Evolutionary conservation across 257 asterid genomes (phyloP), one percentile per base, ranked within the genome.

Genomic region (Gardenia jasminoides): DNA sequence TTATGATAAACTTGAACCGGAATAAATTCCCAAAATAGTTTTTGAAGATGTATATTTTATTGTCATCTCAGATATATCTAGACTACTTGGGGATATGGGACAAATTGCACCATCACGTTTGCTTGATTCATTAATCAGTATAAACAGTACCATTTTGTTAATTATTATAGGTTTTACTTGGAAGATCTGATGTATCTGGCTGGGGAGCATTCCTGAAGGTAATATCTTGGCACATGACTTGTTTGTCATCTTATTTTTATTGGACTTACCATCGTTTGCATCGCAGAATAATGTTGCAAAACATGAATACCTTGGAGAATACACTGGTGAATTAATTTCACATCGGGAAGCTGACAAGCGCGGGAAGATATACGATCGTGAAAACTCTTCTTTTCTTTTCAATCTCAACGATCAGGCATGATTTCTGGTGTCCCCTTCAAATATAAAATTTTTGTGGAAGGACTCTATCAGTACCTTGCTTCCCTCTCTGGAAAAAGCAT

Each of bases 171-270:
- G 96, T 96, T 84, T 86, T 93, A 84, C 90, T 96, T 78, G 99
- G 99, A 65, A 85, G 92, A 85, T 96, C 99, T 71, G 97, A 96
- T 74, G 83, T 93, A 50, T 93, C 98, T 86, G 99, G 99, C 75
- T 93, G 99, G 98, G 99, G 99, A 77, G 99, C 99, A 72, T 96
- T 96, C 91, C 81, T 96, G 90, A 93, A 96, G 98, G 99, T 93
- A 89, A 70, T 73, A 72, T 78, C 77, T 31, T 64, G 76, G 81
- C 70, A 65, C 56, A 69, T 47, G 50, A 24, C 80, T 79, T 76
- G 43, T 19, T 24, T 59, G 79, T 39, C 6, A 10, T 62, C 31
- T 81, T 74, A 24, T 46, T 59, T 70, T 48, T 36, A 22, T 28
- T 64, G 69, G 69, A 54, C 88, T 82, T 80, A 83, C 76, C 16